Evolutionary conservation across 116 monocot genomes (phyloP), one percentile per base, ranked within the genome.

Genomic region (Trichopus zeylanicus): DNA sequence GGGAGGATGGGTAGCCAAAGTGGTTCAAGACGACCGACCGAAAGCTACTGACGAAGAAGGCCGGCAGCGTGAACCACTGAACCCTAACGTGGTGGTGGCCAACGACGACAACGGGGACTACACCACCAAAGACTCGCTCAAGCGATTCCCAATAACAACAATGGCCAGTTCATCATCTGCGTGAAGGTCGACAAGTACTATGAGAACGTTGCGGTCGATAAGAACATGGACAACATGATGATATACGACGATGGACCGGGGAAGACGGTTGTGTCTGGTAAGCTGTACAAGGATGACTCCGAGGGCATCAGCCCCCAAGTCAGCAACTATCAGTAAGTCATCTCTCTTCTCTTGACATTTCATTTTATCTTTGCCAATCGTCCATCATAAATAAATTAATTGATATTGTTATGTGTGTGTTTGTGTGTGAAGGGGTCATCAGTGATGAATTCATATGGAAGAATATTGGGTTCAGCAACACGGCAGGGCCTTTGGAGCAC

Each of bases 201-300:
- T 6, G 91, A 92, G 68, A 63, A 71, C 13, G 78, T 87, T 1
- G 22, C 75, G 23, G 65, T 92, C 3, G 31, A 33, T 7, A 78
- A 81, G 65, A 23, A 60, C 5, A 78, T 58, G 77, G 26, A 25
- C n/a, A 87, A 87, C 59, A 52, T 92, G 19, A 72, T 67, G 72
- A 87, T 92, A 67, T 92, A 92, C 30, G 91, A 87, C 1, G 91
- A 92, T 38, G 91, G 91, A 0, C 32, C 80, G 0, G 57, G 54
- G 35, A 71, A 63, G 60, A n/a, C n/a, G n/a, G n/a, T n/a, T n/a
- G n/a, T 83, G 86, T 38, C 74, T 19, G 86, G 77, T 9, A 34
- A 46, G 31, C 3, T n/a, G 13, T 42, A 42, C 3, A 76, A 64
- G 60, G 85, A 79, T 68, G 61, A 26, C 55, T 52, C 32, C 13